Evolutionary conservation across 345 rosid species (phyloP).

Genomic region (Psidium guajava): DNA sequence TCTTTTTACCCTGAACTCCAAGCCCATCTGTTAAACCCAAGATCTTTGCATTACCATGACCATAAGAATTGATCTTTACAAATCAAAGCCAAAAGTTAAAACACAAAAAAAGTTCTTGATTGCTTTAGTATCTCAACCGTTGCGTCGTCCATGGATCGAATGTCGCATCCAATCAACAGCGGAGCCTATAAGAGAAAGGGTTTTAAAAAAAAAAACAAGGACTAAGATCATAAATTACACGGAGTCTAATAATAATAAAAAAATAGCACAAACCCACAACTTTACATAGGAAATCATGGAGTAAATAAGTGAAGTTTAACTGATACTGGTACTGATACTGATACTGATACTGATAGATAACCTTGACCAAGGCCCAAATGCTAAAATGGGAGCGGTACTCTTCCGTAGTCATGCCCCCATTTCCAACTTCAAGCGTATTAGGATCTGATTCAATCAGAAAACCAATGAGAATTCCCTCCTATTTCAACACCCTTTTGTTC

Average conservation of each 20-base stretch:
- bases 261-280: background rate
- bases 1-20: constrained; percentile 60
- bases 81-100: background rate
- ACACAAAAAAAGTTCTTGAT: background rate
- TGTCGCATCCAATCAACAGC: constrained; percentile 41
- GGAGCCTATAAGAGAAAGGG: constrained; percentile 20
- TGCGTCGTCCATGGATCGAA: constrained; percentile 23
- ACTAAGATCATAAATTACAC: background rate
- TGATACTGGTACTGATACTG: no score
- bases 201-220: background rate
- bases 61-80: background rate
- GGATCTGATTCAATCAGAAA: constrained; percentile 24
- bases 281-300: background rate
- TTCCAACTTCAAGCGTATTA: constrained; percentile 72
- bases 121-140: constrained; percentile 30
- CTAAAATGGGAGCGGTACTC: constrained; percentile 64
- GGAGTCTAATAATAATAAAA: background rate
- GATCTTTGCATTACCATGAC: background rate
- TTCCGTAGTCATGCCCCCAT: constrained; percentile 57
- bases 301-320: background rate
- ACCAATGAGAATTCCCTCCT: background rate
- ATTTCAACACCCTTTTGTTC: background rate
- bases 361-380: constrained; percentile 55
- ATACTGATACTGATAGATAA: background rate
- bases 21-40: constrained; percentile 22